Evolutionary conservation across 345 rosid species (phyloP).

Genomic region (Raphanus raphanistrum): DNA sequence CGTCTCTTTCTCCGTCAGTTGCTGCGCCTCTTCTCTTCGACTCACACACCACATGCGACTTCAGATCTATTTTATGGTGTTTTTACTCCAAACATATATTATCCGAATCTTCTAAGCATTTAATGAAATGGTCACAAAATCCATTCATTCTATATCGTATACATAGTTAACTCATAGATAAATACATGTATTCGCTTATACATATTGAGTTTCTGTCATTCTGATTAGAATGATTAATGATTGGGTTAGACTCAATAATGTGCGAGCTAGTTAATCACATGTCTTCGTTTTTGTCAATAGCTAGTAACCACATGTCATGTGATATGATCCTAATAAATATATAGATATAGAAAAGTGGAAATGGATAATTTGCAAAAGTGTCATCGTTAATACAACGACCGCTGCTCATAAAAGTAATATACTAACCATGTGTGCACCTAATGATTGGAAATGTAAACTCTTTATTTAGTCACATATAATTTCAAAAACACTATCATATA

Average conservation of each 20-base stretch:
- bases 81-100: constrained; percentile 10
- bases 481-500: constrained; percentile 3
- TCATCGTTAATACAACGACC: neutral
- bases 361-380: no score
- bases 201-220: constrained; percentile 16
- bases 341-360: no score
- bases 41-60: constrained; percentile 5
- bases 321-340: neutral
- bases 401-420: neutral
- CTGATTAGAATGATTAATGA: constrained; percentile 19
- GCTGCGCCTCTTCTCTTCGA: constrained; percentile 26
- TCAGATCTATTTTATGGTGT: neutral
- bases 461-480: neutral
- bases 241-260: constrained; percentile 22
- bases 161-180: neutral
- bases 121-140: neutral
- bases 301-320: constrained; percentile 26
- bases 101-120: constrained; percentile 17
- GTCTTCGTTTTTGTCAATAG: constrained; percentile 31
- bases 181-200: neutral
- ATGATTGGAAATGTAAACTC: constrained; percentile 31
- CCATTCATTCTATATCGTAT: no score
- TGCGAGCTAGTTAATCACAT: constrained; percentile 26
- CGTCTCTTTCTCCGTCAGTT: constrained; percentile 24
- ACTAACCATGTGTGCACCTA: constrained; percentile 10